Base-by-base conservation (phyloP, 805 yeast species). In the Zygosaccharomyces siamensis region DNA sequence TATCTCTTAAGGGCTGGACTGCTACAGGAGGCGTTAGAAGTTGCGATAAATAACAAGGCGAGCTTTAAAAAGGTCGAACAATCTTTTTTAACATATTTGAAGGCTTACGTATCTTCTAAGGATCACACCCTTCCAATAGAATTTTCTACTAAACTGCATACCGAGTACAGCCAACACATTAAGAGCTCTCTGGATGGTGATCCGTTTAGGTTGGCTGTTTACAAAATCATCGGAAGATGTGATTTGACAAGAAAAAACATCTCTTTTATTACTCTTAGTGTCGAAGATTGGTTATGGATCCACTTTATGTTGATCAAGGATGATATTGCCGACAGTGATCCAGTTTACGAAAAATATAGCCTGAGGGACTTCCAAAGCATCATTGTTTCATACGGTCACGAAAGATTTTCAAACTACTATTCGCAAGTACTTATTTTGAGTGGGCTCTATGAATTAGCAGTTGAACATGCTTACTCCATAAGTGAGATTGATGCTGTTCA, bases 221-320 rank as follows among this genome's bases (percentile, higher is more conserved):
- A 88, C 71, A 92, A 93, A 68, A 76, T 93, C 23, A 77, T 92
- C 49, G 98, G 98, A n/a, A 84, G 93, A 66, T 89, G 97, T 67
- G 83, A 83, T 70, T 62, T 84, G 61, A 72, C 85, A 42, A 75
- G 83, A 66, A 81, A 81, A 66, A 71, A 78, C 53, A 70, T 90
- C 58, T 81, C 95, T 32, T 66, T 81, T n/a, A 79, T 92, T 27
- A 78, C 85, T 33, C 69, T 81, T 32, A 86, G 95, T 50, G 79
- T 90, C 42, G 98, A 92, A 67, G 98, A 92, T 69, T 92, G 98
- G 98, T 67, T 92, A 43, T 92, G 99, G 99, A 80, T 86, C 63
- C 97, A 93, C 67, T 75, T 93, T 48, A 76, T 81, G 67, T 74
- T 92, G 26, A 80, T 86, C 12, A 79, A 82, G 48, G 92, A 87